Base-by-base conservation (phyloP, 2,329 filamentous ascomycete species). In the Bimuria novae-zelandiae region DNA sequence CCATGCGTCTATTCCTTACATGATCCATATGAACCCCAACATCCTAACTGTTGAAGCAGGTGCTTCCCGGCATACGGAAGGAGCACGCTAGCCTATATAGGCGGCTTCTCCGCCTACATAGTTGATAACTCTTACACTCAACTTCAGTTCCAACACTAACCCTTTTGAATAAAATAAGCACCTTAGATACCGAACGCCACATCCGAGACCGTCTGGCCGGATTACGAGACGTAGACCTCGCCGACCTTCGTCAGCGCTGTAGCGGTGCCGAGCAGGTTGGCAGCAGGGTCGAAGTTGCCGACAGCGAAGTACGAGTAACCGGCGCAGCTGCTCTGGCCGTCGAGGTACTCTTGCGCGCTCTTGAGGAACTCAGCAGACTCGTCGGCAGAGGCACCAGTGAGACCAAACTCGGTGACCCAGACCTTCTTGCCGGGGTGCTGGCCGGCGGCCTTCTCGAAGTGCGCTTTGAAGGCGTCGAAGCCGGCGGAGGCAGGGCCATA, bases 251-350 rank as follows among this genome's bases (percentile, higher is more conserved):
- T 41, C 10, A 55, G 49, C 3, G 49, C 37, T 1, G 35, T 19
- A 14, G 30, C 49, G 11, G 43, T 49, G 17, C 53, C 53, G 16
- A 55, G 44, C 17, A 55, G 41, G 49, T 55, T 55, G 25, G 32
- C 40, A 3, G 37, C 3, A 11, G 30, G 21, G 44, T 52, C 44
- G 27, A 33, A 55, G 35, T 23, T 59, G 47, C 68, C 69, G 29
- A 71, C 70, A 63, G 72, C 72, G 61, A 75, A 75, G 58, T 68
- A 75, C 0, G 72, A 60, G 62, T 75, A 75, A 16, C 72, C 67
- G 47, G 67, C 53, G 37, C 74, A 71, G 10, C 56, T 56, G 36
- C 61, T 54, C 16, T 59, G 54, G 45, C 49, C 54, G 45, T 75
- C 73, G 49, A 74, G 59, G 64, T 70, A 75, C 1, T 54, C 57